Percentiles rank a stretch among this genome's conserved stretches.
These are phyloP conservation scores for Penicillium pulvis DNA, from an alignment of 495 filamentous ascomycete species.

Conservation along the genomic window DNA sequence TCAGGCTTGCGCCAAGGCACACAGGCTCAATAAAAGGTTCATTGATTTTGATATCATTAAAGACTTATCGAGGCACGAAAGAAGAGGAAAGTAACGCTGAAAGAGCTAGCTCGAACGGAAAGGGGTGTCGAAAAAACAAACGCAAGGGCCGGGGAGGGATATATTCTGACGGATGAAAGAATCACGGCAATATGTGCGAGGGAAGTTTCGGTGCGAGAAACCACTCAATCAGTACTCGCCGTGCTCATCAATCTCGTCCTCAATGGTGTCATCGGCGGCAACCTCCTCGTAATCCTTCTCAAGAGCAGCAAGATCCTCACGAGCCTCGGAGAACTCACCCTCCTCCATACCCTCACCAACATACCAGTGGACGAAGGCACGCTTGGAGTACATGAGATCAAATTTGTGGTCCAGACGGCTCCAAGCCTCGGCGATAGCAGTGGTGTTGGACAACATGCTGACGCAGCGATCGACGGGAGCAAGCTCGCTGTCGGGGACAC, in stretches of 20 bases:
- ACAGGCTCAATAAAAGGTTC: not conserved
- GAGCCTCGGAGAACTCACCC: slow-evolving; percentile 88
- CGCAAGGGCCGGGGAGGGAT: slow-evolving; percentile 19
- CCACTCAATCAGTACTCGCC: slow-evolving; percentile 63
- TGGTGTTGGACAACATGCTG: slow-evolving; percentile 91
- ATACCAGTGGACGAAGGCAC: slow-evolving; percentile 94
- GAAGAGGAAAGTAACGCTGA: slow-evolving; percentile 26
- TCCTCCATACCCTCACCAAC: slow-evolving; percentile 97
- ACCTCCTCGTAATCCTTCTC: slow-evolving; percentile 95
- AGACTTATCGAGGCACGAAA: slow-evolving; percentile 3
- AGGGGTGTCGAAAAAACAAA: slow-evolving; percentile 31
- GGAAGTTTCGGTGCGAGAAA: slow-evolving; percentile 1
- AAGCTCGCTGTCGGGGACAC: slow-evolving; percentile 76
- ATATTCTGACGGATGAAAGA: slow-evolving; percentile 28
- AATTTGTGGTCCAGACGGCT: slow-evolving; percentile 88
- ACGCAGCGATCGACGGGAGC: slow-evolving; percentile 85
- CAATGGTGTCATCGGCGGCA: slow-evolving; percentile 60
- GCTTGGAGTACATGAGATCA: slow-evolving; percentile 96
- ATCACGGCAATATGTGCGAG: slow-evolving; percentile 20
- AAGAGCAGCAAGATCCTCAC: slow-evolving; percentile 85
- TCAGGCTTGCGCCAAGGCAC: not conserved
- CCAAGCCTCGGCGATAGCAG: slow-evolving; percentile 90
- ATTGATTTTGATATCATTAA: slow-evolving; percentile 9
- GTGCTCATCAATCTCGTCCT: slow-evolving; percentile 56
- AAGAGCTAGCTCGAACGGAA: slow-evolving; percentile 26